These are phyloP conservation scores for Phytophthora ramorum DNA, from an alignment of 352 stramenopile genomes.

Conservation along the genomic window DNA sequence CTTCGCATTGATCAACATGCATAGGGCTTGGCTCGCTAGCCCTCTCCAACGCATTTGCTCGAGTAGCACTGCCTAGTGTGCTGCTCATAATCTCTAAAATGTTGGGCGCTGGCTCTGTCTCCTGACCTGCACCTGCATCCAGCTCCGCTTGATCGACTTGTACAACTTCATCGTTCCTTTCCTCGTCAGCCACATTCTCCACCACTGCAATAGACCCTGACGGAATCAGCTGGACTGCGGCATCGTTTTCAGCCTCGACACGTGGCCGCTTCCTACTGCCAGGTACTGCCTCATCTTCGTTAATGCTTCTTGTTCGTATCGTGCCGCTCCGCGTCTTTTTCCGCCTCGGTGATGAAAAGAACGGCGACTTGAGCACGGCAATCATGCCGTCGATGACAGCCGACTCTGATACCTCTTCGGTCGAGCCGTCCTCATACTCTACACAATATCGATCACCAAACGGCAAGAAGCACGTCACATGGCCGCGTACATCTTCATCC, in stretches of 20 bases:
- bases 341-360: conserved; percentile 30
- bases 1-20: conserved; percentile 35
- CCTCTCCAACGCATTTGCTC: conserved; percentile 41
- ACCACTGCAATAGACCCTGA: conserved; percentile 21
- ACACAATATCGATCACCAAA: conserved; percentile 69
- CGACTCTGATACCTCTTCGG: conserved; percentile 54
- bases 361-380: conserved; percentile 42
- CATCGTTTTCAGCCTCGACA: conserved; percentile 3
- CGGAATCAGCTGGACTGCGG: conserved; percentile 19
- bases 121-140: conserved; percentile 3
- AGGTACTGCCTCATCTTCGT: conserved; percentile 11
- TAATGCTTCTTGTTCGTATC: conserved; percentile 15
- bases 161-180: conserved; percentile 19
- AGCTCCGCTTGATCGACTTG: conserved; percentile 18
- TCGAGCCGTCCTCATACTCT: conserved; percentile 56
- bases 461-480: conserved; percentile 63
- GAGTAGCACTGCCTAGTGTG: conserved; percentile 5
- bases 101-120: conserved; percentile 30
- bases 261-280: conserved; percentile 34
- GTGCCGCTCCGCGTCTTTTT: conserved; percentile 14
- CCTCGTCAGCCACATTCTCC: conserved; percentile 17
- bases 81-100: conserved; percentile 41
- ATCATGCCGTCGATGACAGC: conserved; percentile 74
- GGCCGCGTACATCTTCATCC: conserved; percentile 37
- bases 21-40: conserved; percentile 46